Conservation (phyloP, 2,329 filamentous ascomycete species). For the Botrytis tulipae region DNA sequence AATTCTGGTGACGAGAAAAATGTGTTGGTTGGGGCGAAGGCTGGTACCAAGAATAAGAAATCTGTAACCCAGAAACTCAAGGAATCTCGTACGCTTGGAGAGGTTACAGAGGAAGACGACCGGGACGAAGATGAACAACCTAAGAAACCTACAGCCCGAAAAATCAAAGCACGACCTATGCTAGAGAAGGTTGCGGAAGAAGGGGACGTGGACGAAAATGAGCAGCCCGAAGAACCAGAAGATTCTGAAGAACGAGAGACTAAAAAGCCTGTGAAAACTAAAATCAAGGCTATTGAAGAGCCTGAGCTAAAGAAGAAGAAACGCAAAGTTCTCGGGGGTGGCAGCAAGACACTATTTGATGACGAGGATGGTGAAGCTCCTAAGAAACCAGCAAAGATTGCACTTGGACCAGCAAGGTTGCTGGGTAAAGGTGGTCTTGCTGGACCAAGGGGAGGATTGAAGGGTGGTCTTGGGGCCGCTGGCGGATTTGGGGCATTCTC, state of each 20-base stretch:
- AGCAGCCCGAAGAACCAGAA: constrained; percentile 38
- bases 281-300: constrained; percentile 25
- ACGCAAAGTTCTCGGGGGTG: constrained; percentile 70
- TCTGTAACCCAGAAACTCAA: constrained; percentile 37
- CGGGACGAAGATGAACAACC: constrained; percentile 32
- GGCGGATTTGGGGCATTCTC: constrained; percentile 61
- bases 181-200: constrained; percentile 43
- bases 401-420: constrained; percentile 35
- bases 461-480: constrained; percentile 31
- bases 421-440: constrained; percentile 36
- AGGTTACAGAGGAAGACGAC: constrained; percentile 43
- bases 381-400: constrained; percentile 40
- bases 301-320: constrained; percentile 53
- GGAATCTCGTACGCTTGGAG: constrained; percentile 40
- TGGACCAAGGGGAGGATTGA: constrained; percentile 31
- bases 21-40: constrained; percentile 45
- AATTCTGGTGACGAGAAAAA: constrained; percentile 41
- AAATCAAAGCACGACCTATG: background rate
- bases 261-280: constrained; percentile 25
- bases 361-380: constrained; percentile 59
- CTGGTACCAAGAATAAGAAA: constrained; percentile 33
- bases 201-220: constrained; percentile 38
- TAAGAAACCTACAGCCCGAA: constrained; percentile 6
- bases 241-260: constrained; percentile 16
- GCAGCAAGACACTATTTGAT: constrained; percentile 65